Evolutionary conservation across 164 flowering plant species (phyloP).

Genomic region (Warburgia ugandensis): DNA sequence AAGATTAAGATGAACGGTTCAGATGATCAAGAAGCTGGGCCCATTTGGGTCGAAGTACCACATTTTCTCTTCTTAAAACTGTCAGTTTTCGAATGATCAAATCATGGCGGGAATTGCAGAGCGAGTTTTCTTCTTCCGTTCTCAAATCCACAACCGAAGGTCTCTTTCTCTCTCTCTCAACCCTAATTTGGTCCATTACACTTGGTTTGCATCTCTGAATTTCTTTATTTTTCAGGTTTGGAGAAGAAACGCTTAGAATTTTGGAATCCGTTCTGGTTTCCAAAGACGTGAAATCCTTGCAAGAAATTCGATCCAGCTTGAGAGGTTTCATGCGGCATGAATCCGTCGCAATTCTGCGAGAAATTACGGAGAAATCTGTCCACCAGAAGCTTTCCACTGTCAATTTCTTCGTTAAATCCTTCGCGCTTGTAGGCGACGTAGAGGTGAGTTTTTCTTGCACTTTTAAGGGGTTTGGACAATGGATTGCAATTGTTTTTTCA

Average conservation of each 20-base stretch:
- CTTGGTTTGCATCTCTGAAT: not conserved
- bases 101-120: conserved; percentile 7
- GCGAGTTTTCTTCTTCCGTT: conserved; percentile 36
- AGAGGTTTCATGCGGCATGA: conserved; percentile 40
- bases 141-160: conserved; percentile 41
- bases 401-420: conserved; percentile 71
- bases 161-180: conserved; percentile 6
- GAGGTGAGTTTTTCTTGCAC: conserved; percentile 44
- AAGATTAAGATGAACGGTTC: too few relatives aligned
- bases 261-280: conserved; percentile 47
- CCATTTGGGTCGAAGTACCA: too few relatives aligned
- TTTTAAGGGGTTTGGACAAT: too few relatives aligned
- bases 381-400: conserved; percentile 50
- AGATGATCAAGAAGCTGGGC: too few relatives aligned
- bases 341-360: conserved; percentile 31
- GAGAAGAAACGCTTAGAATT: conserved; percentile 44
- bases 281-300: conserved; percentile 41
- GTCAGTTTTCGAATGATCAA: too few relatives aligned
- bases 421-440: conserved; percentile 61
- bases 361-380: conserved; percentile 33
- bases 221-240: conserved; percentile 36
- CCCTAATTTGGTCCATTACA: not conserved
- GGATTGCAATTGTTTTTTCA: too few relatives aligned
- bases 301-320: conserved; percentile 31
- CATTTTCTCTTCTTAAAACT: not conserved